A percentile compares a stretch with the other conserved stretches of the same genome.
Conservation (phyloP, 2,329 filamentous ascomycete genomes). For the Scedosporium boydii region DNA sequence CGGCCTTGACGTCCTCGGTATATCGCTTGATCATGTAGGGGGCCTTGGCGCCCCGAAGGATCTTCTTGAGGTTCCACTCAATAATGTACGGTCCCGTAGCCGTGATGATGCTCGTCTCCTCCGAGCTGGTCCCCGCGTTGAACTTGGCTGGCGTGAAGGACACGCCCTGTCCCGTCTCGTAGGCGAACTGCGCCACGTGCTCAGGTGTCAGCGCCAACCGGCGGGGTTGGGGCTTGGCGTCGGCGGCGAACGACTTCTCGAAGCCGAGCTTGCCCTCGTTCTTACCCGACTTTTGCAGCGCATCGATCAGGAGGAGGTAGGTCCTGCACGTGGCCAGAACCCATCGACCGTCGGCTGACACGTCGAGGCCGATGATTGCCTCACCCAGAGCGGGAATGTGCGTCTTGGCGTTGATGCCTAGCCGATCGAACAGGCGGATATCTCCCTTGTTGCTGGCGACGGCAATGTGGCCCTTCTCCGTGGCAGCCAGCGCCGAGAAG, state of each 20-base stretch:
- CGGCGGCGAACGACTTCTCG: constrained; percentile 84
- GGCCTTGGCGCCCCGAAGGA: constrained; percentile 70
- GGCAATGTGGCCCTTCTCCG: constrained; percentile 92
- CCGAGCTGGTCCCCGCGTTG: constrained; percentile 72
- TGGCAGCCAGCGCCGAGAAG: constrained; percentile 89
- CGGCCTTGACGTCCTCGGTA: constrained; percentile 87
- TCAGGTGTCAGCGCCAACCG: constrained; percentile 81
- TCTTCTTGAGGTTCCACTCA: constrained; percentile 91
- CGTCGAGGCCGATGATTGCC: constrained; percentile 87
- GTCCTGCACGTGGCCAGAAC: constrained; percentile 88
- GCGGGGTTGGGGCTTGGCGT: constrained; percentile 85
- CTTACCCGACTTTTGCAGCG: constrained; percentile 84
- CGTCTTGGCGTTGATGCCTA: constrained; percentile 96
- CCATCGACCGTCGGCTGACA: constrained; percentile 93
- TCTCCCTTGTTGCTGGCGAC: constrained; percentile 98
- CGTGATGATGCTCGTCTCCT: constrained; percentile 92
- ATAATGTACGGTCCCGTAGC: constrained; percentile 95
- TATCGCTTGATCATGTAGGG: constrained; percentile 97
- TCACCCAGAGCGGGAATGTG: constrained; percentile 93
- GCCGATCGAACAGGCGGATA: constrained; percentile 88
- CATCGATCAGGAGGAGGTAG: constrained; percentile 88
- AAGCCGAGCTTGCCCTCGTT: constrained; percentile 98
- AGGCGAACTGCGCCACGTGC: constrained; percentile 94
- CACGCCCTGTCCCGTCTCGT: constrained; percentile 82
- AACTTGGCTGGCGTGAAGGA: constrained; percentile 88